Evolutionary conservation across 2,329 filamentous ascomycete species (phyloP), one percentile per base, ranked within the genome.

Genomic region (Aspergillus sp.): DNA sequence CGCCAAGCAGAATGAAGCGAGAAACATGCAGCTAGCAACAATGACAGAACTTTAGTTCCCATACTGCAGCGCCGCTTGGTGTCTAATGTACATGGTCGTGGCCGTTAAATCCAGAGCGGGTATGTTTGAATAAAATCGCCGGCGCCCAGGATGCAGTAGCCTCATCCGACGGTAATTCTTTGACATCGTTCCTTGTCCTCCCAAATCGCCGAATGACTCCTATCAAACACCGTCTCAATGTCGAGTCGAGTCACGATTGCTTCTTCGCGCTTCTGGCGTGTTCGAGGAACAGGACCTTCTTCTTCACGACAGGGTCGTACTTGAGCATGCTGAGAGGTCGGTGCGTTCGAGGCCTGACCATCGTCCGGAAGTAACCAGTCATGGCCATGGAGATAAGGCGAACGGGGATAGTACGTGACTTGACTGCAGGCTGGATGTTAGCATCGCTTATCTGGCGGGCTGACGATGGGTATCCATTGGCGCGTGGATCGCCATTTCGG

Each of bases 371-470:
- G 74, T 86, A 98, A 54, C 91, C 91, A 15, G 91, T 98, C 81
- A 94, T 81, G 59, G 91, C 91, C 91, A 98, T 98, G 43, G 86
- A 94, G 60, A 98, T 71, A 47, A 98, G 81, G 59, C 91, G 88
- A 61, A 95, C 89, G 57, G 84, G 76, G 58, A 98, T 80, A 47
- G 89, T 81, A 60, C 93, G 86, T 56, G 88, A 84, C 72, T 96
- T 96, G 40, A 72, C 86, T 93, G 59, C 39, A 26, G 15, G 25
- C 26, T 30, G 26, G 32, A 46, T 30, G 38, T 41, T 25, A 37
- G 38, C 30, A 22, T 26, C 8, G 24, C 15, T 14, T 15, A 28
- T 12, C 24, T 24, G n/a, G 8, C 8, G 13, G 15, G 24, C 26
- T 24, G 24, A 8, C 7, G 11, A 25, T 8, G n/a, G 24, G 17